Percentiles rank a stretch among this genome's conserved stretches.
Conservation (phyloP, 2,329 filamentous ascomycete genomes). For the Exophiala dermatitidis region DNA sequence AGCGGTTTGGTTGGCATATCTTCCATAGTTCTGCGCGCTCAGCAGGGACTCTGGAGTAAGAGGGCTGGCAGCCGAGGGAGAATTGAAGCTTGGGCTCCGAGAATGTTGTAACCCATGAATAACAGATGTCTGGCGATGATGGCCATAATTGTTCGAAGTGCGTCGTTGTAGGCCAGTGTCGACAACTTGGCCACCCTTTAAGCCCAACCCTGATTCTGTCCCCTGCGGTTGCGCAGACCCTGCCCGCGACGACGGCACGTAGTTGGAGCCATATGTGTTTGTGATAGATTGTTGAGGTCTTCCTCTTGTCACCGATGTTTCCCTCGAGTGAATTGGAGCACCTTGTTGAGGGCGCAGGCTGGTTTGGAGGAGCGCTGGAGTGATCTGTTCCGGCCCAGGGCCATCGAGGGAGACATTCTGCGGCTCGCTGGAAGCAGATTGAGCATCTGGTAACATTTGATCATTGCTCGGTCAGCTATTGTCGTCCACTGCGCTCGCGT, state of each 20-base stretch:
- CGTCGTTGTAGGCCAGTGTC: slow-evolving; percentile 42
- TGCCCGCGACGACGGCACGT: slow-evolving; percentile 18
- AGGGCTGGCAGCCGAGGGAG: slow-evolving; percentile 68
- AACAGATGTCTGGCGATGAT: slow-evolving; percentile 94
- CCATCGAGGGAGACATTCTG: slow-evolving; percentile 17
- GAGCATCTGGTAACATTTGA: slow-evolving; percentile 21
- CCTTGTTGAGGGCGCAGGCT: slow-evolving; percentile 30
- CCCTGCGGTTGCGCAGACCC: slow-evolving; percentile 20
- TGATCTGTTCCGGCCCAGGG: slow-evolving; percentile 22
- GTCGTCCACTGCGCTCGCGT: slow-evolving; percentile 2
- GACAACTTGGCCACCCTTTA: slow-evolving; percentile 13
- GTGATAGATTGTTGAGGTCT: slow-evolving; percentile 26
- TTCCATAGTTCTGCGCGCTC: slow-evolving; percentile 11
- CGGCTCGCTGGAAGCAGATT: slow-evolving; percentile 16
- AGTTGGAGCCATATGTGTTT: slow-evolving; percentile 11
- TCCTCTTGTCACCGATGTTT: slow-evolving; percentile 40
- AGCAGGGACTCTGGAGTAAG: slow-evolving; percentile 39
- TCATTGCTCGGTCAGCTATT: slow-evolving; percentile 9
- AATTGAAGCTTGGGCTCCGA: slow-evolving; percentile 78
- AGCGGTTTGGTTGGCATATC: slow-evolving; percentile 6
- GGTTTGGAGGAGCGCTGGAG: slow-evolving; percentile 3
- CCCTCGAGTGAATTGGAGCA: slow-evolving; percentile 37
- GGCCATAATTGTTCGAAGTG: slow-evolving; percentile 59
- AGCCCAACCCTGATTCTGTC: slow-evolving; percentile 11
- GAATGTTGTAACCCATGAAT: slow-evolving; percentile 90